These are phyloP conservation scores for Aspergillus quadrilineatus DNA, from an alignment of 2,329 filamentous ascomycete genomes.

Conservation along the genomic window DNA sequence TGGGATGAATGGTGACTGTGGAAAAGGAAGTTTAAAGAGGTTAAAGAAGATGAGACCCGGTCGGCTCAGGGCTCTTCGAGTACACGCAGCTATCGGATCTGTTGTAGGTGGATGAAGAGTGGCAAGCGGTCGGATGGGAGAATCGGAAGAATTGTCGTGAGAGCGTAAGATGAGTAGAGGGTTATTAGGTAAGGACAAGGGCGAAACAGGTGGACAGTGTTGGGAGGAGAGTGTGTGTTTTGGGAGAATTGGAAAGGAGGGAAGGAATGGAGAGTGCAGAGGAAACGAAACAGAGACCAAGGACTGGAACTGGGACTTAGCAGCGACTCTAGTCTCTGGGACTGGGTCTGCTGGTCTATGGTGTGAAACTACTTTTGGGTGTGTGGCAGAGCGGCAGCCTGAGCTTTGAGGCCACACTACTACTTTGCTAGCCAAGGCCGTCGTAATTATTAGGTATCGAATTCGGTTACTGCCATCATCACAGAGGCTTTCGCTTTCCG, in stretches of 20 bases:
- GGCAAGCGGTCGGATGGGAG: background rate
- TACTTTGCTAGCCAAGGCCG: background rate
- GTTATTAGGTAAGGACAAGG: constrained; percentile 2
- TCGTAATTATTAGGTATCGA: constrained; percentile 2
- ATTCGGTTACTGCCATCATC: background rate
- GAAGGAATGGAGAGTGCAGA: constrained; percentile 14
- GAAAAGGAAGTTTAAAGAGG: background rate
- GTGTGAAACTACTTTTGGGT: constrained; percentile 15
- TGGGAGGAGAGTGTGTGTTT: background rate
- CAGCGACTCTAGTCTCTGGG: background rate
- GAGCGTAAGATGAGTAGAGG: constrained; percentile 11
- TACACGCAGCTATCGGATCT: background rate
- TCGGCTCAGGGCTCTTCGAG: background rate
- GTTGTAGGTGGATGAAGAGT: background rate
- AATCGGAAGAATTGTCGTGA: background rate
- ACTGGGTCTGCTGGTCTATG: constrained; percentile 14
- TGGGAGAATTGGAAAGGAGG: constrained; percentile 15
- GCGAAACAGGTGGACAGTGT: background rate
- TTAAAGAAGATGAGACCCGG: constrained; percentile 3
- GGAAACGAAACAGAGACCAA: constrained; percentile 16
- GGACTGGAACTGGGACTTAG: background rate
- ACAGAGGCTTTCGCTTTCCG: background rate
- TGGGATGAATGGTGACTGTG: constrained; percentile 12
- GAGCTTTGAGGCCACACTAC: constrained; percentile 3
- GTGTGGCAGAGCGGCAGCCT: constrained; percentile 1